Conservation (phyloP, 2,329 filamentous ascomycete genomes). For the Cercospora beticola region DNA sequence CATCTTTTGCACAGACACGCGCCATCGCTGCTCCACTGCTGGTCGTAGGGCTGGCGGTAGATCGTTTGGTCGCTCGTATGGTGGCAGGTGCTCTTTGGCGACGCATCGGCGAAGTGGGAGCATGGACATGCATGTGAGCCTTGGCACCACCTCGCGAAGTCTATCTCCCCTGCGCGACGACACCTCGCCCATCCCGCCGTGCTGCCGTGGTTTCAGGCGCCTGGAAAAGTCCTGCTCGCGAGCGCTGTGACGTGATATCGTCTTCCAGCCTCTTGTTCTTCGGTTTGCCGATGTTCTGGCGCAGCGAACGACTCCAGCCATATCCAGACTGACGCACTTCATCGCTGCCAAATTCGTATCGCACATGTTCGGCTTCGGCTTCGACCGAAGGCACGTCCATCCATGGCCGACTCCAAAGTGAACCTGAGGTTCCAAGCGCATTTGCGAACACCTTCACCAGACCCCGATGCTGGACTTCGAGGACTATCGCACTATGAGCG, state of each 20-base stretch:
- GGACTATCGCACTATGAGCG: conserved; percentile 65
- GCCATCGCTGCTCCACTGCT: not conserved
- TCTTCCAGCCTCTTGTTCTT: not conserved
- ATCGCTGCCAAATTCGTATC: not conserved
- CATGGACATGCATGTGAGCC: not conserved
- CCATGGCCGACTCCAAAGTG: conserved; percentile 24
- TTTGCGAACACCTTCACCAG: conserved; percentile 34
- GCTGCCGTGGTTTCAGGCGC: not conserved
- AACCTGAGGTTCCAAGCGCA: conserved; percentile 31
- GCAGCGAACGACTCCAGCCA: not conserved
- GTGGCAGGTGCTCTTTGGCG: not conserved
- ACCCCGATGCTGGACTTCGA: conserved; percentile 70
- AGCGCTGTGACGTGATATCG: not conserved
- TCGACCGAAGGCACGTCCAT: conserved; percentile 8
- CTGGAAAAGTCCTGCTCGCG: not conserved
- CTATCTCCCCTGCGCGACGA: not conserved
- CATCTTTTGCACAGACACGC: not conserved
- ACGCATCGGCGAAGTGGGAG: not conserved
- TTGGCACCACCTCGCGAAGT: not conserved
- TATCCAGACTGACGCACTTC: not conserved
- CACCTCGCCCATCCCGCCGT: not conserved
- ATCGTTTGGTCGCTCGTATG: not conserved
- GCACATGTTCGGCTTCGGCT: conserved; percentile 24
- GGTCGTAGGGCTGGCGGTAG: not conserved
- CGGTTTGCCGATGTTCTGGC: not conserved